Conservation (phyloP, 2,329 filamentous ascomycete genomes). For the Neurospora crassa region DNA sequence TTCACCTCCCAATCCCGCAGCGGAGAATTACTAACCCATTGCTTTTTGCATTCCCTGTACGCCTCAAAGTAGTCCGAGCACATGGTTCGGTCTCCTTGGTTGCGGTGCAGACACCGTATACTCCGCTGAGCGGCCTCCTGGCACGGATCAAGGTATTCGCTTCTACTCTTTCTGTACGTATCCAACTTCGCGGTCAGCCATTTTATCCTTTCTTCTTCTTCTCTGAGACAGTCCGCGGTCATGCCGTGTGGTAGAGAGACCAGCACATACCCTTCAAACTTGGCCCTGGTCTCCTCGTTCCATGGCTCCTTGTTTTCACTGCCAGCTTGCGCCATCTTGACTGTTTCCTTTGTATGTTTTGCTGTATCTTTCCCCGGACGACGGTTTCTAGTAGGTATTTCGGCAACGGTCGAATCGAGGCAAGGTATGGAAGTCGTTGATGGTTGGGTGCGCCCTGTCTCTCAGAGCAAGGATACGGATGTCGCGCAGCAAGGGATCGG, state of each 20-base stretch:
- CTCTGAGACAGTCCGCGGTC: background rate
- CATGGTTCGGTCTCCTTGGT: slow-evolving; percentile 79
- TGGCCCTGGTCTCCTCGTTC: slow-evolving; percentile 49
- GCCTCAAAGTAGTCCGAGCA: slow-evolving; percentile 94
- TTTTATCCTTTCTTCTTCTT: background rate
- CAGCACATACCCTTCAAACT: slow-evolving; percentile 50
- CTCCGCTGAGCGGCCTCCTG: slow-evolving; percentile 83
- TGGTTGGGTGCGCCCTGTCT: background rate
- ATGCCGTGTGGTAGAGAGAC: no score
- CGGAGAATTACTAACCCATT: slow-evolving; percentile 58
- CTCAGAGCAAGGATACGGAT: background rate
- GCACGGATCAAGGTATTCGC: slow-evolving; percentile 91
- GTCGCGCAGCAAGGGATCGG: background rate
- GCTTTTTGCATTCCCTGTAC: slow-evolving; percentile 89
- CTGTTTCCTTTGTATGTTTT: background rate
- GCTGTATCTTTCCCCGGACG: background rate
- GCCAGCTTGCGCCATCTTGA: background rate
- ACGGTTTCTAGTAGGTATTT: background rate
- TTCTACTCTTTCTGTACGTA: slow-evolving; percentile 63
- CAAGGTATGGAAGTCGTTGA: background rate
- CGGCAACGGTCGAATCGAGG: background rate
- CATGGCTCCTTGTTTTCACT: slow-evolving; percentile 34
- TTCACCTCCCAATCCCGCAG: background rate
- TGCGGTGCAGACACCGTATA: slow-evolving; percentile 80
- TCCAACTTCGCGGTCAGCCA: slow-evolving; percentile 8